phyloP scores from a whole-genome alignment of 345 rosid genomes.

The Syzygium oleosum region DNA sequence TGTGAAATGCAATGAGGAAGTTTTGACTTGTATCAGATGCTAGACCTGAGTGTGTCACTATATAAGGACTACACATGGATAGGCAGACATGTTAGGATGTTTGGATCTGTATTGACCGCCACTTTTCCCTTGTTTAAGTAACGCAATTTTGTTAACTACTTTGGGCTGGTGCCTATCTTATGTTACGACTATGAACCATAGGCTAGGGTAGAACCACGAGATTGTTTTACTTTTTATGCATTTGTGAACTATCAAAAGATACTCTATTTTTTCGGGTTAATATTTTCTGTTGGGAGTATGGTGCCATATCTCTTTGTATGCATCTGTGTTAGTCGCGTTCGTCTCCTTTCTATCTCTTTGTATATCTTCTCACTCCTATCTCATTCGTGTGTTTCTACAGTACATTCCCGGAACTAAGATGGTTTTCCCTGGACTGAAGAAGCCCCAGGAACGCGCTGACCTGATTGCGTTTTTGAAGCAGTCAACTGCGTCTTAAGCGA shows the following conservation, averaged over 20 bases:
- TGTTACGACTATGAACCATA: neutral
- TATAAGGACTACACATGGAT: neutral
- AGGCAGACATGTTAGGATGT: neutral
- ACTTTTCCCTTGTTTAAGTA: neutral
- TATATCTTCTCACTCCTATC: neutral
- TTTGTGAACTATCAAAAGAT: neutral
- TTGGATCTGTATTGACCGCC: neutral
- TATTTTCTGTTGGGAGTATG: neutral
- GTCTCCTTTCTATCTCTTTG: neutral
- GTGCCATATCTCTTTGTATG: neutral
- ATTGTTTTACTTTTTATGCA: neutral
- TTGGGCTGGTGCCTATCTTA: neutral
- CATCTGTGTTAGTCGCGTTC: neutral
- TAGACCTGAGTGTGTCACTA: neutral
- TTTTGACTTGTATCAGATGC: neutral
- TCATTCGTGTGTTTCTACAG: constrained; percentile 25
- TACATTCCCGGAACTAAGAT: constrained; percentile 98
- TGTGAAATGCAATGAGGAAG: neutral
- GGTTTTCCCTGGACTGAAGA: constrained; percentile 98
- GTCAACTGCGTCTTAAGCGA: constrained; percentile 40
- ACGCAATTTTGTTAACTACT: neutral
- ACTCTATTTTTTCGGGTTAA: neutral
- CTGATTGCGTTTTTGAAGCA: constrained; percentile 90
- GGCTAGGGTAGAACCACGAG: neutral
- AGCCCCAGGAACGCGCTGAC: constrained; percentile 86